A percentile compares a stretch with the other conserved stretches of the same genome.
phyloP scores from a whole-genome alignment of 1,284 basidiomycete genomes.

The Malassezia caprae region DNA sequence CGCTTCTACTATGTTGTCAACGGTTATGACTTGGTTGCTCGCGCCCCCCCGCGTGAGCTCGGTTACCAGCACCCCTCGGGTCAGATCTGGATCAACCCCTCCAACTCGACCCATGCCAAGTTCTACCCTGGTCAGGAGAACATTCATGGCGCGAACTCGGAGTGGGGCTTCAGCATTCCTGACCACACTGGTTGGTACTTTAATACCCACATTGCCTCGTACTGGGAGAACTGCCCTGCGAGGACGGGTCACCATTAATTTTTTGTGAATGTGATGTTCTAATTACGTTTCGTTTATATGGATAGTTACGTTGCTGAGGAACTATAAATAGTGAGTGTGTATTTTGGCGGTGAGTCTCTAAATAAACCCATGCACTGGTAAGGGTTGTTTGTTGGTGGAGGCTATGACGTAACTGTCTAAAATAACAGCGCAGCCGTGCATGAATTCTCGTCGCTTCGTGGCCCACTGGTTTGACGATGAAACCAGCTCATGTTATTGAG shows the following conservation, averaged over 20 bases:
- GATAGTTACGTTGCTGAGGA: no score
- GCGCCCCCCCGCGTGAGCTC: conserved; percentile 13
- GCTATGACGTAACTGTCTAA: no score
- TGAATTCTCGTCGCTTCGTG: no score
- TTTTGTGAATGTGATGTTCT: background rate
- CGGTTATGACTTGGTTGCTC: conserved; percentile 13
- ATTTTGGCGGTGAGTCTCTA: no score
- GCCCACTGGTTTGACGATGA: background rate
- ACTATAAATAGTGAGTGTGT: no score
- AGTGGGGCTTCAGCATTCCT: conserved; percentile 1
- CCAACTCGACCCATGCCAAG: conserved; percentile 13
- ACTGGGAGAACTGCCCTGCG: conserved; percentile 7
- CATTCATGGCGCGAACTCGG: conserved; percentile 10
- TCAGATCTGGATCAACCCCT: conserved; percentile 18
- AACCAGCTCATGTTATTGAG: background rate
- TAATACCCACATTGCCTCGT: conserved; percentile 7
- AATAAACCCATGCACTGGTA: no score
- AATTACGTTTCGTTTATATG: background rate
- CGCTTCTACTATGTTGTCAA: conserved; percentile 15
- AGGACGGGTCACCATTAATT: background rate
- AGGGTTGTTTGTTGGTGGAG: no score
- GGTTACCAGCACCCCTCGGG: conserved; percentile 20
- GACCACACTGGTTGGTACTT: conserved; percentile 19
- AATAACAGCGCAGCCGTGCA: no score
- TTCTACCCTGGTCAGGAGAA: conserved; percentile 21